phyloP scores from a whole-genome alignment of 2,329 filamentous ascomycete genomes.

The Cytospora schulzeri region DNA sequence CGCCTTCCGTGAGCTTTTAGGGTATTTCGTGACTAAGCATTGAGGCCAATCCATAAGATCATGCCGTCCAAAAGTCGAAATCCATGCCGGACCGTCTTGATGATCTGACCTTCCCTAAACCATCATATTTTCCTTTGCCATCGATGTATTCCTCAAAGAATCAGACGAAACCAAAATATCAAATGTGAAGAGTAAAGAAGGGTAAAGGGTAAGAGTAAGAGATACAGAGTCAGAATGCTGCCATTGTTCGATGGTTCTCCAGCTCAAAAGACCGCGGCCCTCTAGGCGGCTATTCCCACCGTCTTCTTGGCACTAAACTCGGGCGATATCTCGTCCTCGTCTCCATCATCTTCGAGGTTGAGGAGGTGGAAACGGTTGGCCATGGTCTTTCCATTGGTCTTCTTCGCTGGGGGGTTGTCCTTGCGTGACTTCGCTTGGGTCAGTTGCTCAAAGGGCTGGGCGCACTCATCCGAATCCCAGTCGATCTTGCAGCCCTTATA shows the following conservation, averaged over 20 bases:
- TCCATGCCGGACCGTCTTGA: neutral
- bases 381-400: conserved; percentile 39
- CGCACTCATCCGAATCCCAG: conserved; percentile 74
- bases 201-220: neutral
- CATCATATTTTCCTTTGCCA: neutral
- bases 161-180: neutral
- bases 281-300: conserved; percentile 34
- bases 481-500: conserved; percentile 74
- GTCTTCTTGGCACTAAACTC: conserved; percentile 30
- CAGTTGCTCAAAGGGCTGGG: conserved; percentile 51
- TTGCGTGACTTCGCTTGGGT: conserved; percentile 33
- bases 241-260: neutral
- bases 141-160: neutral
- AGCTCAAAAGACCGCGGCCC: neutral
- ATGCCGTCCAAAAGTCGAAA: neutral
- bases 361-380: conserved; percentile 66
- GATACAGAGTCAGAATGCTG: neutral
- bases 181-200: neutral
- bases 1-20: conserved; percentile 13
- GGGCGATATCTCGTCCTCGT: conserved; percentile 36
- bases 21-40: neutral
- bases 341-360: conserved; percentile 49
- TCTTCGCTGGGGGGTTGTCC: conserved; percentile 38
- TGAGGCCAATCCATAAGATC: neutral
- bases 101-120: neutral